Evolutionary conservation across 257 asterid species (phyloP), one percentile per base, ranked within the genome.

Genomic region (Misopates orontium): DNA sequence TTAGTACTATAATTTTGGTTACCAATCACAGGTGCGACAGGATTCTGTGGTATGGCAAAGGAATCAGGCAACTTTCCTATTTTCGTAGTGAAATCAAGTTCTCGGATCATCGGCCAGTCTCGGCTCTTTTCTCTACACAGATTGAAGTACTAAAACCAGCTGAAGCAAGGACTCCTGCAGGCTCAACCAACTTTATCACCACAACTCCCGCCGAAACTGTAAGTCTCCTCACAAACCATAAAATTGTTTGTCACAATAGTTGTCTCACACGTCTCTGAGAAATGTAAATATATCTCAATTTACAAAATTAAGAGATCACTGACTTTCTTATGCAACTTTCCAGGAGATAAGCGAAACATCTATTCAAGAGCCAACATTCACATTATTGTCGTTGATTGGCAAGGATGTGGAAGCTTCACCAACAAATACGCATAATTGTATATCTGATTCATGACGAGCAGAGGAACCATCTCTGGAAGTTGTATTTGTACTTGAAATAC

Each of bases 91-190:
- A 91, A 79, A 91, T 84, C 77, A 88, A 85, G 80, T 91, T 91
- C 77, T 91, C 98, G 1, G 96, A 89, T 79, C 98, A 91, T 67
- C 83, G 96, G 47, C 96, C 96, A 16, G 96, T 91, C 71, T 89
- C 96, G 10, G 96, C 96, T 52, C 88, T 89, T 45, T 91, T 89
- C 83, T 78, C 88, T 73, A 76, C 83, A 44, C 82, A 68, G 42
- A 84, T 87, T 66, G 75, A 76, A 70, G 80, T 39, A 57, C 64
- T 56, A 64, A 84, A 79, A 72, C 50, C 78, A 61, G 19, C 71
- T 57, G 75, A 73, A 56, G 66, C 75, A 20, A 49, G 75, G 69
- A 60, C 44, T 36, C 71, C 78, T 64, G 48, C 73, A 63, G 64
- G 70, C 61, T 78, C 76, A 32, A 57, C 66, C 17, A 62, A 75